Conservation (phyloP, 2,329 filamentous ascomycete genomes). For the Calycina marina region DNA sequence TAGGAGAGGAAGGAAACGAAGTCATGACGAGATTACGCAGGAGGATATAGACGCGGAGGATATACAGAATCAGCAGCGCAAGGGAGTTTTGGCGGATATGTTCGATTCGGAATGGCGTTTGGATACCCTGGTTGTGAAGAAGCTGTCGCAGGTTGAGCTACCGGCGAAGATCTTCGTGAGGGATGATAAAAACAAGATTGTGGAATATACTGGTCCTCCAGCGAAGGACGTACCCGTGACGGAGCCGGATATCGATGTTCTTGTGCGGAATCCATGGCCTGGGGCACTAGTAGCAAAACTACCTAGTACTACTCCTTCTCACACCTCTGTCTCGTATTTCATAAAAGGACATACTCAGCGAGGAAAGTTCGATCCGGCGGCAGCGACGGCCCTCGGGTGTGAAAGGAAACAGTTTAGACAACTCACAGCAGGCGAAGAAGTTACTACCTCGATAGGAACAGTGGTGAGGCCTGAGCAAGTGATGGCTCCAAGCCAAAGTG, state of each 20-base stretch:
- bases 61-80: slow-evolving; percentile 34
- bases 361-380: slow-evolving; percentile 61
- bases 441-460: slow-evolving; percentile 48
- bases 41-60: slow-evolving; percentile 23
- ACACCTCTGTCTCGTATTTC: slow-evolving; percentile 71
- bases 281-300: slow-evolving; percentile 48
- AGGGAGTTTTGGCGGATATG: slow-evolving; percentile 57
- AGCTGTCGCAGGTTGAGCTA: slow-evolving; percentile 49
- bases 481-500: slow-evolving; percentile 49
- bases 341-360: slow-evolving; percentile 61
- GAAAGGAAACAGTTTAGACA: slow-evolving; percentile 39
- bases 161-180: slow-evolving; percentile 59
- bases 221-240: slow-evolving; percentile 29
- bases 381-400: slow-evolving; percentile 52
- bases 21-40: slow-evolving; percentile 31
- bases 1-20: slow-evolving; percentile 29
- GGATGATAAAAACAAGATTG: slow-evolving; percentile 48
- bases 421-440: slow-evolving; percentile 48
- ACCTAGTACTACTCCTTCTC: slow-evolving; percentile 51
- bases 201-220: slow-evolving; percentile 53
- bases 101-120: slow-evolving; percentile 63
- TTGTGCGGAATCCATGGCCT: slow-evolving; percentile 68
- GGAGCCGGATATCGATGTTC: slow-evolving; percentile 45
- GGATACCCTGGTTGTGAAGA: slow-evolving; percentile 53
- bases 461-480: slow-evolving; percentile 80